phyloP scores from a whole-genome alignment of 257 asterid species.

The Capsicum chinense region DNA sequence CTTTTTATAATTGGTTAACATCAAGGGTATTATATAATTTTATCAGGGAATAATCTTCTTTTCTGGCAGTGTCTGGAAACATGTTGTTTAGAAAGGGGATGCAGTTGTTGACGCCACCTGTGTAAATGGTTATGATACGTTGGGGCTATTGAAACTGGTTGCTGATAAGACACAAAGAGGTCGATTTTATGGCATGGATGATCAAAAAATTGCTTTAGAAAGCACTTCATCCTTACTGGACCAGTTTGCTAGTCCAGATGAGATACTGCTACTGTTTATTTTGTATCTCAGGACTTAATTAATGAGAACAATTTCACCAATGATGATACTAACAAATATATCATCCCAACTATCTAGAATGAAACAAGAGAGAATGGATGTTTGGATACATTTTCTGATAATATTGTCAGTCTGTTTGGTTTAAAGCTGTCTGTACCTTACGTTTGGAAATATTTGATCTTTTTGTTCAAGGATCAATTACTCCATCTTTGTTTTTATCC shows the following conservation, averaged over 20 bases:
- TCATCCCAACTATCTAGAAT: not conserved
- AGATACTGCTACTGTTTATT: conserved; percentile 47
- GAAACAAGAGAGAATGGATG: not conserved
- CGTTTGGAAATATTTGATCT: too few relatives aligned
- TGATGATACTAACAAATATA: not conserved
- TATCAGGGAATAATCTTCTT: not conserved
- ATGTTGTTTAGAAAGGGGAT: conserved; percentile 77
- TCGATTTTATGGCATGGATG: conserved; percentile 83
- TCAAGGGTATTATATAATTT: not conserved
- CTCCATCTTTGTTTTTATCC: too few relatives aligned
- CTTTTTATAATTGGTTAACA: not conserved
- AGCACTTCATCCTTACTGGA: conserved; percentile 72
- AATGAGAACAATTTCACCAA: not conserved
- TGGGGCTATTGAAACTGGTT: conserved; percentile 69
- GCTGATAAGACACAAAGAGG: conserved; percentile 61
- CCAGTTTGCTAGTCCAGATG: conserved; percentile 54
- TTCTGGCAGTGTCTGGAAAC: conserved; percentile 72
- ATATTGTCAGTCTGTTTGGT: not conserved
- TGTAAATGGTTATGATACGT: conserved; percentile 88
- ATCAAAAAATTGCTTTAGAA: conserved; percentile 76
- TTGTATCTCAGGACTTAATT: conserved; percentile 23
- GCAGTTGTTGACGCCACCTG: conserved; percentile 90
- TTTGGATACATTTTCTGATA: not conserved
- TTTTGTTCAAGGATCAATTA: too few relatives aligned
- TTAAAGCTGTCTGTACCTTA: not conserved